Evolutionary conservation across 176 grass and related monocot species (phyloP).

Genomic region (Rhynchospora breviuscula): DNA sequence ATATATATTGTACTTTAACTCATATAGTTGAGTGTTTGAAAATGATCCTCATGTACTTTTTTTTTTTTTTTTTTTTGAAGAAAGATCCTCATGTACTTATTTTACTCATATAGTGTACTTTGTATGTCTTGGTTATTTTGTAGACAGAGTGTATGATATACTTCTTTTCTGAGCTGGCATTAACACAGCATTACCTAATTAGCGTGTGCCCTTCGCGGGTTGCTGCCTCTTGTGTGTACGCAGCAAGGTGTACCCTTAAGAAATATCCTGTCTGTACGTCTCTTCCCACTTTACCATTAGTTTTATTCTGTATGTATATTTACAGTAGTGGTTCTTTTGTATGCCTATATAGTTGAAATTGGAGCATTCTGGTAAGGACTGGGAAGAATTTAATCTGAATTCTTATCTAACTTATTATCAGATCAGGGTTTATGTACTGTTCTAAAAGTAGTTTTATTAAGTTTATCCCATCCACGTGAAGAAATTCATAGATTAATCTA

Average conservation of each 20-base stretch:
- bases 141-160: slow-evolving; percentile 75
- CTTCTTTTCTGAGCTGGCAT: slow-evolving; percentile 64
- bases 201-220: slow-evolving; percentile 41
- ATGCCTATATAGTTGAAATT: no score
- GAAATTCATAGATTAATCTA: not conserved
- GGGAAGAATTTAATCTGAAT: no score
- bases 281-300: not conserved
- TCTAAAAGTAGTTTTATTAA: not conserved
- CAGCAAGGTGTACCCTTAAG: slow-evolving; percentile 77
- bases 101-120: not conserved
- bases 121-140: slow-evolving; percentile 6
- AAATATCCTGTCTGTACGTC: slow-evolving; percentile 55
- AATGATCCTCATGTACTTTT: no score
- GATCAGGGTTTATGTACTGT: not conserved
- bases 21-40: no score
- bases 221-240: slow-evolving; percentile 63
- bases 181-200: slow-evolving; percentile 57
- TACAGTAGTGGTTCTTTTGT: no score
- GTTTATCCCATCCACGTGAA: not conserved
- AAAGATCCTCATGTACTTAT: no score
- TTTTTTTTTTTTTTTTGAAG: no score
- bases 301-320: no score
- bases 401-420: no score
- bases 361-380: no score
- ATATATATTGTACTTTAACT: no score